Evolutionary conservation across 2,329 filamentous ascomycete genomes (phyloP), one percentile per base, ranked within the genome.

Genomic region (Fusarium temperatum): DNA sequence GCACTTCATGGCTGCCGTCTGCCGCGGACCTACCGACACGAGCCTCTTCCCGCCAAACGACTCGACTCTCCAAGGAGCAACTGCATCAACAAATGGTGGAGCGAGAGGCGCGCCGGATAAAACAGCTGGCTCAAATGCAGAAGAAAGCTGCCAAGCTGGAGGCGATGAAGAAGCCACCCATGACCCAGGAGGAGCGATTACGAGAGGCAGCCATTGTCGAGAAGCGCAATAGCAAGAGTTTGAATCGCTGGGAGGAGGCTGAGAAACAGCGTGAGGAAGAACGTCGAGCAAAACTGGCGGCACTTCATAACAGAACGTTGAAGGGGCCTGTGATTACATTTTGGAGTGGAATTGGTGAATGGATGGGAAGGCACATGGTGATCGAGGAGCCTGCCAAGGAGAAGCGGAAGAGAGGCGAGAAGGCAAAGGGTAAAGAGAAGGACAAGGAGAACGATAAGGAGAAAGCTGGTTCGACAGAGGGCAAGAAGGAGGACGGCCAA

Each of bases 191-290:
- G 50, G 92, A 98, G 81, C 89, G 95, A 42, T 87, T 98, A 35
- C 91, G 90, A 35, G 94, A 97, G 82, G 95, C 95, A 3, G 94
- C 92, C 24, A 85, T 91, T 59, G 92, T 97, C 12, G 96, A 98
- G 83, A 92, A 93, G 82, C 88, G 92, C 77, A 98, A 99, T 82
- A 89, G 92, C 76, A 97, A 94, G 87, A 98, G 93, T 82, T 84
- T 98, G 79, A 98, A 96, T 79, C 89, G 94, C 63, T 98, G 96
- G 95, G 95, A 98, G 82, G 93, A 94, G 81, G 94, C 94, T 12
- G 96, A 99, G 84, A 95, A 94, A 83, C 91, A 93, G 80, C 91
- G 96, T 66, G 93, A 95, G 75, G 94, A 96, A 77, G 93, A 97
- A 79, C 89, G 96, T 70, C 89, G 91, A 73, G 93, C 91, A 45